phyloP scores from a whole-genome alignment of 208 protist species.

The Acanthamoeba healyi region DNA sequence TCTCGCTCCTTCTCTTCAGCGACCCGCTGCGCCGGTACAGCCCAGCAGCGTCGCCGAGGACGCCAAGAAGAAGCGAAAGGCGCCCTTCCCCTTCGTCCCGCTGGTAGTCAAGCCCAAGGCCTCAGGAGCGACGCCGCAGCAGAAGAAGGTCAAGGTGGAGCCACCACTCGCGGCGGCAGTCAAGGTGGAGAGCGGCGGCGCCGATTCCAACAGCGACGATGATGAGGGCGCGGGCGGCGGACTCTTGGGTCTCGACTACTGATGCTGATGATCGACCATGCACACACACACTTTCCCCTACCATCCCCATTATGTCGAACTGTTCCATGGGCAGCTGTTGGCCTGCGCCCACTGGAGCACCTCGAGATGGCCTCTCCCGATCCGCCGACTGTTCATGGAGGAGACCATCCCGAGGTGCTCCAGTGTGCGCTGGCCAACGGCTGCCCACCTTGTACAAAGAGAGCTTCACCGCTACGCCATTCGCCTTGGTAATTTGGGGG shows the following conservation, averaged over 20 bases:
- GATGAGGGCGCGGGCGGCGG: neutral
- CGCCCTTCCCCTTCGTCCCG: neutral
- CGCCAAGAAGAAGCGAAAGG: conserved; percentile 26
- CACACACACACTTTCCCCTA: no score
- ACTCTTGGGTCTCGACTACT: conserved; percentile 14
- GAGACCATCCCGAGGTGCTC: no score
- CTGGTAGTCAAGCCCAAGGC: conserved; percentile 16
- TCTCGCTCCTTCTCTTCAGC: neutral
- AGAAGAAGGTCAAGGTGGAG: conserved; percentile 37
- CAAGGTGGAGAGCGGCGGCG: neutral
- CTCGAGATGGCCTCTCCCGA: no score
- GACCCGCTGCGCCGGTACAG: no score
- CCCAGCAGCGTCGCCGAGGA: neutral
- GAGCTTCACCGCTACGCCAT: no score
- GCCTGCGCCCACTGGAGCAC: no score
- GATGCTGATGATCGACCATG: neutral
- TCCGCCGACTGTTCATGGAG: no score
- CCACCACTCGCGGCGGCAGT: neutral
- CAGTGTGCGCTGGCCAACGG: no score
- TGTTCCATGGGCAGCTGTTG: no score
- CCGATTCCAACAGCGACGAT: neutral
- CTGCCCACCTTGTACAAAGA: no score
- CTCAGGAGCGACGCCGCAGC: neutral
- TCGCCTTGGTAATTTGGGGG: no score
- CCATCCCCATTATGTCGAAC: no score